Percentiles rank a stretch among this genome's conserved stretches.
phyloP scores from a whole-genome alignment of 805 yeast genomes.

The Hanseniaspora lindneri region DNA sequence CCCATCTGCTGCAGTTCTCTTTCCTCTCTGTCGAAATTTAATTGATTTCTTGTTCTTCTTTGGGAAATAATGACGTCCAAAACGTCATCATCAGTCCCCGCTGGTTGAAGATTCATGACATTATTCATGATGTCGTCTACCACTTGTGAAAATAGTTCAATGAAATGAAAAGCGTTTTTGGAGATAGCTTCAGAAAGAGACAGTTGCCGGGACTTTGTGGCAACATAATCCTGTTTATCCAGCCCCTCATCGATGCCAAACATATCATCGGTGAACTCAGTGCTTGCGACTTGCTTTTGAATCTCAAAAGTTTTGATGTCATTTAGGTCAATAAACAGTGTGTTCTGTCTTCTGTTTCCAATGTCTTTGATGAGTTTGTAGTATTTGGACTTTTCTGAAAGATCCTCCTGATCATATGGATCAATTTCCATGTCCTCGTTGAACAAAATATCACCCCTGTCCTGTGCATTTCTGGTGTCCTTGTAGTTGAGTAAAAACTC shows the following conservation, averaged over 20 bases:
- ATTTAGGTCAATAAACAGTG: constrained; percentile 66
- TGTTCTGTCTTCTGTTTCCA: constrained; percentile 68
- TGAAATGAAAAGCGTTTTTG: constrained; percentile 66
- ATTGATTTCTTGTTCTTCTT: constrained; percentile 63
- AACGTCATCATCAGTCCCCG: constrained; percentile 84
- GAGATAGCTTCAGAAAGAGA: constrained; percentile 44
- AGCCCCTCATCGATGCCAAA: constrained; percentile 20
- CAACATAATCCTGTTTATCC: background rate
- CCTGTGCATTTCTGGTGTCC: constrained; percentile 19
- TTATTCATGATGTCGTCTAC: constrained; percentile 72
- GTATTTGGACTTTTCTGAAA: constrained; percentile 43
- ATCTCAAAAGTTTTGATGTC: constrained; percentile 66
- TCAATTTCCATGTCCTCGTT: constrained; percentile 26
- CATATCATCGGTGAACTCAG: constrained; percentile 22
- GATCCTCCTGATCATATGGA: constrained; percentile 34
- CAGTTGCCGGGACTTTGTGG: constrained; percentile 1
- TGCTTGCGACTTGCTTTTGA: constrained; percentile 29
- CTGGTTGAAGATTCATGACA: constrained; percentile 29
- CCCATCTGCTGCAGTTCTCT: constrained; percentile 25
- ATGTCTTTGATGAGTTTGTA: constrained; percentile 59
- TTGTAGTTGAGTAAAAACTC: constrained; percentile 63
- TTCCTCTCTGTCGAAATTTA: constrained; percentile 18
- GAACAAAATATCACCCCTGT: background rate
- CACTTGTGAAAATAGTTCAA: constrained; percentile 61
- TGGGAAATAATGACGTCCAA: constrained; percentile 87